phyloP scores from a whole-genome alignment of 805 yeast species.

The Starmerella geochares region DNA sequence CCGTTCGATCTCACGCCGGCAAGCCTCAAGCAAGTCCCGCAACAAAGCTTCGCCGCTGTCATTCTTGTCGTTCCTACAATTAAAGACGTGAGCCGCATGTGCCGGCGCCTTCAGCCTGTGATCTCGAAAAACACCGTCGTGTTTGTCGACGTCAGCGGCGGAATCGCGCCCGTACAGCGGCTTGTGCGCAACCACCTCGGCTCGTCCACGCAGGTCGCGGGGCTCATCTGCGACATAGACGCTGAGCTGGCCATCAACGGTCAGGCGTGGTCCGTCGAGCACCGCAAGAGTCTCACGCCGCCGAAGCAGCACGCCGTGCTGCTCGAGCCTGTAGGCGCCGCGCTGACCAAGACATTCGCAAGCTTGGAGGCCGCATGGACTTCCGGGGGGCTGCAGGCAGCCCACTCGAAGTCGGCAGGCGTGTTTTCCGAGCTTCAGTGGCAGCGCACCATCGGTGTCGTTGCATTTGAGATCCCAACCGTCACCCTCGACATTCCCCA shows the following conservation, averaged over 20 bases:
- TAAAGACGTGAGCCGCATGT: slow-evolving; percentile 27
- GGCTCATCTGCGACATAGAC: slow-evolving; percentile 25
- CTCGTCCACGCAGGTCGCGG: slow-evolving; percentile 18
- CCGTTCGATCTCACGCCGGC: slow-evolving; percentile 22
- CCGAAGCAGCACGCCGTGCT: slow-evolving; percentile 4
- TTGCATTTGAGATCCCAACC: slow-evolving; percentile 68
- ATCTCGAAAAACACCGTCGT: slow-evolving; percentile 21
- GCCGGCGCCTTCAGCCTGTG: slow-evolving; percentile 23
- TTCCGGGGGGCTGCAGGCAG: slow-evolving; percentile 15
- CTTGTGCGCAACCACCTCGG: slow-evolving; percentile 22
- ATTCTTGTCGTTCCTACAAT: slow-evolving; percentile 24
- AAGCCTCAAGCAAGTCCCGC: slow-evolving; percentile 12
- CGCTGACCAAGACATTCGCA: slow-evolving; percentile 3
- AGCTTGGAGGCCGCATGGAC: slow-evolving; percentile 20
- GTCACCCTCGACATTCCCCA: slow-evolving; percentile 61
- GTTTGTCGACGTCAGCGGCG: slow-evolving; percentile 26
- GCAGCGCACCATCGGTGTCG: slow-evolving; percentile 70
- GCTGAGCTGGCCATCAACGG: slow-evolving; percentile 16
- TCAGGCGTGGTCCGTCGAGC: slow-evolving; percentile 15
- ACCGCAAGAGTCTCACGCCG: slow-evolving; percentile 12
- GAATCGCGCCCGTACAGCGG: slow-evolving; percentile 25
- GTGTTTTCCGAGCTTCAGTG: slow-evolving; percentile 52
- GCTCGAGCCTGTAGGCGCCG: slow-evolving; percentile 21
- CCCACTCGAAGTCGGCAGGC: slow-evolving; percentile 39
- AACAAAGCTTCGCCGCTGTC: slow-evolving; percentile 16